Percentiles rank a stretch among this genome's conserved stretches.
Evolutionary conservation across 2,329 filamentous ascomycete species (phyloP).

Genomic region (Colletotrichum liriopes): DNA sequence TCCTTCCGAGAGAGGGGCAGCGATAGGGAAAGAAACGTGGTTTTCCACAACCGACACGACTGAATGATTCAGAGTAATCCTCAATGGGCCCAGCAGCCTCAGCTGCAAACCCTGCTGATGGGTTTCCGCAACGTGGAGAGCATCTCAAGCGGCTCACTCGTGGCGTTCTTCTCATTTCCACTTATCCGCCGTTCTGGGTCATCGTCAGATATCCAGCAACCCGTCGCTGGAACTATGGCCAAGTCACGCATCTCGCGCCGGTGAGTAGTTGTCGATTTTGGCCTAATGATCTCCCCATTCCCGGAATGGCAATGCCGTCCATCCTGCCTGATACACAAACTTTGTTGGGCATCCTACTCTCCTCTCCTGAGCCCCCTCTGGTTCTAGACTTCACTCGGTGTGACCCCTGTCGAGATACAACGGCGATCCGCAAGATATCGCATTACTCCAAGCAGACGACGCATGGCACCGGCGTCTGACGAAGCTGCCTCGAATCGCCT

Average conservation of each 20-base stretch:
- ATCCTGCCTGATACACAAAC: neutral
- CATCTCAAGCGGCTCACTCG: constrained; percentile 23
- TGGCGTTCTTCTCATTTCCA: constrained; percentile 30
- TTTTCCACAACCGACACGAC: neutral
- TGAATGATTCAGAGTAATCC: neutral
- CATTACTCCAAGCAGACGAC: neutral
- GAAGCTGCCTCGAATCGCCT: neutral
- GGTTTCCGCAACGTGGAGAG: constrained; percentile 16
- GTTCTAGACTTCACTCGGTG: neutral
- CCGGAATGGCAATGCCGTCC: neutral
- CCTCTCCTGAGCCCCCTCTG: neutral
- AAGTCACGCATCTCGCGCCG: neutral
- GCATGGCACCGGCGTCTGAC: neutral
- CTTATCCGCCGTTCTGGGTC: constrained; percentile 25
- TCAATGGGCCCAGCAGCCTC: neutral
- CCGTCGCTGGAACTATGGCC: neutral
- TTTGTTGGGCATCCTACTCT: neutral
- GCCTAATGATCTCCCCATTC: neutral
- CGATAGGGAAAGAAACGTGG: neutral
- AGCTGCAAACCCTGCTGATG: constrained; percentile 5
- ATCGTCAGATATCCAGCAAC: neutral
- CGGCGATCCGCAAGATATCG: neutral
- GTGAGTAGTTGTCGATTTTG: neutral
- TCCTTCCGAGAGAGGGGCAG: no score
- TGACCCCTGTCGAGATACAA: constrained; percentile 1